These are phyloP conservation scores for Talaromyces rugulosus DNA, from an alignment of 2,329 filamentous ascomycete genomes.

Conservation along the genomic window DNA sequence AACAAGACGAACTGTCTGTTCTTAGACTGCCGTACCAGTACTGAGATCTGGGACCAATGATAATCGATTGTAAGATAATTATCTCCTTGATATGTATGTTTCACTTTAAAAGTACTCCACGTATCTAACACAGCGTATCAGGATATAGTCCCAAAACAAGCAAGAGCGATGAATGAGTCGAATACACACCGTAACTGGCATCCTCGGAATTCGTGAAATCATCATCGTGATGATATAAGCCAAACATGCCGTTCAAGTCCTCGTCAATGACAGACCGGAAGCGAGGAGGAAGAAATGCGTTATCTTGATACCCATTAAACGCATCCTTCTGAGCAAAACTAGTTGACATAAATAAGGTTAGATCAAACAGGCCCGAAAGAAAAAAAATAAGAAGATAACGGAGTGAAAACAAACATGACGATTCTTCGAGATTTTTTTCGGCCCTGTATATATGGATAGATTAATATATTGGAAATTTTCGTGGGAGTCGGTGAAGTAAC, in stretches of 20 bases:
- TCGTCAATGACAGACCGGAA: slow-evolving; percentile 9
- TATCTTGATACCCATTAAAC: background rate
- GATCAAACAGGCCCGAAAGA: background rate
- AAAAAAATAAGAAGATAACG: background rate
- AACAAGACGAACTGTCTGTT: slow-evolving; percentile 9
- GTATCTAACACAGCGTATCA: background rate
- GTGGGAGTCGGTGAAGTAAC: background rate
- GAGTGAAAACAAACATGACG: slow-evolving; percentile 2
- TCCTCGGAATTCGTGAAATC: background rate
- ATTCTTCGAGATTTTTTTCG: background rate
- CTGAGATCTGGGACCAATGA: slow-evolving; percentile 12
- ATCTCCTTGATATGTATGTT: slow-evolving; percentile 3
- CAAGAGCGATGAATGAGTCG: background rate
- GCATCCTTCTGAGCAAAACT: background rate
- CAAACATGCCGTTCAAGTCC: slow-evolving; percentile 11
- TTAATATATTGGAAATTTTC: background rate
- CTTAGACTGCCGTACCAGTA: slow-evolving; percentile 6
- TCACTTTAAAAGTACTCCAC: slow-evolving; percentile 13
- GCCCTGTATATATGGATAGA: background rate
- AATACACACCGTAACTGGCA: background rate
- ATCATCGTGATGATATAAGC: slow-evolving; percentile 3
- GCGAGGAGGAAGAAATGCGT: slow-evolving; percentile 7
- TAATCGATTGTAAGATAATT: background rate
- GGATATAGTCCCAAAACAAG: background rate
- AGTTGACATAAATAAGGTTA: background rate